A percentile compares a stretch with the other conserved stretches of the same genome.
Conservation (phyloP, 2,329 filamentous ascomycete genomes). For the Magnaporthiopsis incrustans region DNA sequence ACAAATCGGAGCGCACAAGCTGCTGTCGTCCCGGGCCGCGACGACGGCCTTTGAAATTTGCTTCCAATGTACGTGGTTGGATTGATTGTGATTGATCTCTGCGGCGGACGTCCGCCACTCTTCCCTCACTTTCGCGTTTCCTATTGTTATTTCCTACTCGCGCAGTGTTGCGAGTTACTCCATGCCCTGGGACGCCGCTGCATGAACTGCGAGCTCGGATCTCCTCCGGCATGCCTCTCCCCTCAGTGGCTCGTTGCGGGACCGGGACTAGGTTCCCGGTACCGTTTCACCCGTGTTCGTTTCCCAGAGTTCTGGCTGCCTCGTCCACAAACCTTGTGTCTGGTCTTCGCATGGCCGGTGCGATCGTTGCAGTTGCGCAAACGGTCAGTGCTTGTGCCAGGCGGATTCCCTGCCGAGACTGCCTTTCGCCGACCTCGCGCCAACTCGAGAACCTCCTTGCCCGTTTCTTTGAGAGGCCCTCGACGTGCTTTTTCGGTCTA, state of each 20-base stretch:
- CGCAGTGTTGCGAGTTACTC: not conserved
- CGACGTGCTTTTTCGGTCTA: not conserved
- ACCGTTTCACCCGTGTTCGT: not conserved
- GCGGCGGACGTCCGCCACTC: too few species aligned
- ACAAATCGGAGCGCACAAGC: slow-evolving; percentile 1
- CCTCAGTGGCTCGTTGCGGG: not conserved
- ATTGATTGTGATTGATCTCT: too few species aligned
- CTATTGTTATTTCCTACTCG: not conserved
- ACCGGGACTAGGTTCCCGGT: not conserved
- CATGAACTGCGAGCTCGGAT: not conserved
- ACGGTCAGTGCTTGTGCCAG: not conserved
- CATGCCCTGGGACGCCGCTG: not conserved
- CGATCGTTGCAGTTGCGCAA: not conserved
- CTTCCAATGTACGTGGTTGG: not conserved
- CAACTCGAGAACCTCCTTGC: too few species aligned
- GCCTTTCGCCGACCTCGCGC: too few species aligned
- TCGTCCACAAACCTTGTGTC: not conserved
- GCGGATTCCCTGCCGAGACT: not conserved
- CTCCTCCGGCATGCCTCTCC: not conserved
- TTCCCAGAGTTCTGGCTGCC: not conserved
- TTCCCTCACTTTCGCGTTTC: not conserved
- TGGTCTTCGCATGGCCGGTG: not conserved
- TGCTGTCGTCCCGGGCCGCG: not conserved
- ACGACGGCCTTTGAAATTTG: not conserved
- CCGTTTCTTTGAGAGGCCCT: not conserved